Evolutionary conservation across 768 basidiomycete genomes (phyloP), one percentile per base, ranked within the genome.

Genomic region (Pleurotus platypus): DNA sequence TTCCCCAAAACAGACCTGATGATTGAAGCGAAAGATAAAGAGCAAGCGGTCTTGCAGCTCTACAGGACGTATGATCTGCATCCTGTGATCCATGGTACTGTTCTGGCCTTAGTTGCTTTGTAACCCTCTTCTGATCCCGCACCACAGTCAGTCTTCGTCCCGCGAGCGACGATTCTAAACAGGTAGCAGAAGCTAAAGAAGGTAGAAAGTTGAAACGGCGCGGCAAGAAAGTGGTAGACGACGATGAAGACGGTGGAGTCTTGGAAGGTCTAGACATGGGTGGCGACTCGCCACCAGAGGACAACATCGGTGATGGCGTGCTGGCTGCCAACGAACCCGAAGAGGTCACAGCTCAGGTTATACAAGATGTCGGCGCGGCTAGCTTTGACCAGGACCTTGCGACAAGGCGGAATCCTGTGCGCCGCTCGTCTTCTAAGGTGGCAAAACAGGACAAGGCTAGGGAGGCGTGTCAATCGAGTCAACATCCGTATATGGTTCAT

Each of bases 11-110:
- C 64, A 78, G 92, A 95, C 72, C 65, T 95, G 61, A 94, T 95
- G 93, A 92, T 94, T 58, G 93, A 95, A 77, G 92, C 92, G 2
- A 92, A 94, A 68, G 91, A 90, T 69, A 91, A 94, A 72, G 94
- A 96, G 68, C 94, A 95, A 67, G 94, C 94, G 1, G 94, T 97
- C 4, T 79, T 97, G 57, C 85, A 95, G 60, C 65, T 96, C 46
- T 86, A 92, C 66, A 69, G 92, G 57, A 85, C 90, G 27, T 96
- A 97, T 63, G 76, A 74, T 46, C 68, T 95, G 3, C 72, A 85
- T 43, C 80, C 84, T 13, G 87, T 92, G 20, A 81, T 78, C 7
- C 71, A 85, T 60, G 84, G 81, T 82, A 56, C 51, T 73, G 45
- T 18, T 27, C 15, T 37, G 35, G 11, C 16, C 20, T 43, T 4